Conservation (phyloP, 2,329 filamentous ascomycete species). For the Chaetoscypha palmicola region DNA sequence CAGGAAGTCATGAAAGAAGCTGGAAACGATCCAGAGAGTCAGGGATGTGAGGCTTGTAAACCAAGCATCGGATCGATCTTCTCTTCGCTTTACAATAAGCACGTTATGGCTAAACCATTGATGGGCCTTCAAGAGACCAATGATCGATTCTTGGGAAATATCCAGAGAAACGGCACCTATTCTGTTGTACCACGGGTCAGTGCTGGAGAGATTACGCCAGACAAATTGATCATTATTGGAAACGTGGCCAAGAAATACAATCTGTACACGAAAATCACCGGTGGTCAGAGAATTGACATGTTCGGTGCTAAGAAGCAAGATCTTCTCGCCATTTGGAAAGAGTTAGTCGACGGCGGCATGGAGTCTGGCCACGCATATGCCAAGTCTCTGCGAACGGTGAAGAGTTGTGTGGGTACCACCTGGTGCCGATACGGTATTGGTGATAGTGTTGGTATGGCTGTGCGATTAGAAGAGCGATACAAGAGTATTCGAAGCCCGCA, state of each 20-base stretch:
- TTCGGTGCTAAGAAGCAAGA: constrained; percentile 88
- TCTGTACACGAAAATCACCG: constrained; percentile 87
- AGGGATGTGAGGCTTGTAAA: constrained; percentile 83
- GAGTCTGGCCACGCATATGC: constrained; percentile 89
- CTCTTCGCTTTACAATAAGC: constrained; percentile 74
- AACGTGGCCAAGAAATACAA: constrained; percentile 77
- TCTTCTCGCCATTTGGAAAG: constrained; percentile 72
- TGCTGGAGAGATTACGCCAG: constrained; percentile 80
- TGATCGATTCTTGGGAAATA: constrained; percentile 80
- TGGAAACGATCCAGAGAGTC: constrained; percentile 63
- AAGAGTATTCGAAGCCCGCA: constrained; percentile 86
- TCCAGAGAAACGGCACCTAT: constrained; percentile 86
- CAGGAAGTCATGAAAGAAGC: constrained; percentile 70
- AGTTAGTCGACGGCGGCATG: constrained; percentile 76
- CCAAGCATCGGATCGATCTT: constrained; percentile 76
- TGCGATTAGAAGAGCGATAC: constrained; percentile 81
- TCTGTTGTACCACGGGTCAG: constrained; percentile 79
- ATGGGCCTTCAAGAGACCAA: constrained; percentile 86
- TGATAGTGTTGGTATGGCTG: constrained; percentile 85
- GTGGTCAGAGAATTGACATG: constrained; percentile 86
- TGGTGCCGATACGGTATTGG: constrained; percentile 89
- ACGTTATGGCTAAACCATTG: constrained; percentile 64
- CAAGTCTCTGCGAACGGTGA: constrained; percentile 81
- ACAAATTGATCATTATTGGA: constrained; percentile 77
- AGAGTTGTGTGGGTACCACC: constrained; percentile 84